These are phyloP conservation scores for Rhizomucor pusillus DNA, from an alignment of 371 early-diverging fungal genomes.

Conservation along the genomic window DNA sequence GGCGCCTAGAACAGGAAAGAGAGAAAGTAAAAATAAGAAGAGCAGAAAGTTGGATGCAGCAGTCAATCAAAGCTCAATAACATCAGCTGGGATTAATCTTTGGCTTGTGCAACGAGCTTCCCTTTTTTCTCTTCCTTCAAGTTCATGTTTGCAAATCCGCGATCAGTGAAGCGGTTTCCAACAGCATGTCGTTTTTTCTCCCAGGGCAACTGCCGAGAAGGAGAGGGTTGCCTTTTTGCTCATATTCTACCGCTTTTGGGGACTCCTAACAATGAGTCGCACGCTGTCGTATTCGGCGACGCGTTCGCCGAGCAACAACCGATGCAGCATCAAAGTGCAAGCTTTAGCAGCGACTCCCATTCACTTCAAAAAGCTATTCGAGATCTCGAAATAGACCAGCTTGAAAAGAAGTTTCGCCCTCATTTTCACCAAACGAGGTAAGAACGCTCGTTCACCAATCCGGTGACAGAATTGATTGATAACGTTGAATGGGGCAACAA, in stretches of 20 bases:
- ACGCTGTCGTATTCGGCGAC: conserved; percentile 20
- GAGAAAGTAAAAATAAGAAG: conserved; percentile 2
- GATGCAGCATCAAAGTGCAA: neutral
- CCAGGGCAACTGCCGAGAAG: conserved; percentile 50
- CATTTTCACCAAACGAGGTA: conserved; percentile 28
- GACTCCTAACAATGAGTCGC: conserved; percentile 15
- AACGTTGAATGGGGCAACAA: neutral
- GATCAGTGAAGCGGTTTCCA: conserved; percentile 38
- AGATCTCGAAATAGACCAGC: conserved; percentile 38
- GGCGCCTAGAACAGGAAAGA: too few species aligned
- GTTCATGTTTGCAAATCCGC: conserved; percentile 22
- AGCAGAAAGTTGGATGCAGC: conserved; percentile 1
- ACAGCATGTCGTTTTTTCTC: conserved; percentile 44
- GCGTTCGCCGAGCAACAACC: conserved; percentile 10
- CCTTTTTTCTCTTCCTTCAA: neutral
- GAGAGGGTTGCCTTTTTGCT: conserved; percentile 42
- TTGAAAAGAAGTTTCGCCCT: conserved; percentile 30
- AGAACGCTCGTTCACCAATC: neutral
- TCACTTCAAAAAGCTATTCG: conserved; percentile 38
- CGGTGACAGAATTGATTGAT: neutral
- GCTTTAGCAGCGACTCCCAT: conserved; percentile 14
- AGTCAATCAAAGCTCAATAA: neutral
- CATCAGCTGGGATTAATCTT: neutral
- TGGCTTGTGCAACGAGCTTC: conserved; percentile 1
- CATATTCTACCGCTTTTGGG: conserved; percentile 42